Percentiles rank a stretch among this genome's conserved stretches.
phyloP scores from a whole-genome alignment of 129 eudicot genomes.

The carrot (Daucus carota) region DH1_v3.0 NC_030382.2:51899501-51900000 shows the following conservation, averaged over 20 bases:
- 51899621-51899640: constrained; percentile 99
- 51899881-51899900: constrained; percentile 51
- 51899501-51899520: constrained; percentile 65
- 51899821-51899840: constrained; percentile 28
- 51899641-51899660: constrained; percentile 88
- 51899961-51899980: constrained; percentile 51
- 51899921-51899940: constrained; percentile 79
- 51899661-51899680: constrained; percentile 58
- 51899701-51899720: constrained; percentile 76
- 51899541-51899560: constrained; percentile 73
- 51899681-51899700: constrained; percentile 65
- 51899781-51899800: constrained; percentile 37
- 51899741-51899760: constrained; percentile 70
- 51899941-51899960: constrained; percentile 45
- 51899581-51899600: constrained; percentile 95
- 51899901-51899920: constrained; percentile 46
- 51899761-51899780: constrained; percentile 28
- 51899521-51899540: constrained; percentile 44
- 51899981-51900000: constrained; percentile 54
- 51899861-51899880: constrained; percentile 62
- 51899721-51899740: constrained; percentile 66
- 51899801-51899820: constrained; percentile 37
- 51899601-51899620: constrained; percentile 77
- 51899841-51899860: constrained; percentile 54
- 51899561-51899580: constrained; percentile 54